phyloP scores from a whole-genome alignment of 148 eudicot species.

The Drosera capensis region DNA sequence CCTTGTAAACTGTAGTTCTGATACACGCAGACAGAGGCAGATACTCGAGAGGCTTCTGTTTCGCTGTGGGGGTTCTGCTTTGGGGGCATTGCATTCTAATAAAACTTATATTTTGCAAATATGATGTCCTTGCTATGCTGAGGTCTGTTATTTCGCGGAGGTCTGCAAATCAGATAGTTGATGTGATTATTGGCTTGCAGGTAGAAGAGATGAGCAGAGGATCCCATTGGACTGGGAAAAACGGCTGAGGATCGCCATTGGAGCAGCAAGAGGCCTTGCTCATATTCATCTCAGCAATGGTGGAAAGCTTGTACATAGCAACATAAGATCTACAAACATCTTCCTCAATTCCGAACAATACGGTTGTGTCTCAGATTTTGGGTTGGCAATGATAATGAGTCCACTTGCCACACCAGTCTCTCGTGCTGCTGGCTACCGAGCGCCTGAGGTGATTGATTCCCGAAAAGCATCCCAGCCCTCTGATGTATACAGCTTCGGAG shows the following conservation, averaged over 20 bases:
- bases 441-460: slow-evolving; percentile 15
- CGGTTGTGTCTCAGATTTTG: slow-evolving; percentile 14
- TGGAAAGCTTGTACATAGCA: slow-evolving; percentile 18
- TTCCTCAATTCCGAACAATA: slow-evolving; percentile 12
- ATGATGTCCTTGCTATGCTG: too few species aligned
- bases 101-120: too few species aligned
- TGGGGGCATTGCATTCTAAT: too few species aligned
- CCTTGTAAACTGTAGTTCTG: too few species aligned
- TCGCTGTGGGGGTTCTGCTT: too few species aligned
- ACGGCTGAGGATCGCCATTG: slow-evolving; percentile 13
- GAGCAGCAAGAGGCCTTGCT: slow-evolving; percentile 20
- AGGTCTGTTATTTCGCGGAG: neutral
- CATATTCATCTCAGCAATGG: slow-evolving; percentile 7
- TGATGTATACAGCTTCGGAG: slow-evolving; percentile 21
- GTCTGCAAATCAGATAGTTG: neutral
- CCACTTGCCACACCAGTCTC: slow-evolving; percentile 10
- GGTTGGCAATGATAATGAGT: slow-evolving; percentile 11
- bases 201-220: slow-evolving; percentile 12
- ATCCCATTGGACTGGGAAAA: slow-evolving; percentile 16
- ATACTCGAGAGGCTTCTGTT: too few species aligned
- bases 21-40: too few species aligned
- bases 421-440: slow-evolving; percentile 14
- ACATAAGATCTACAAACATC: slow-evolving; percentile 18
- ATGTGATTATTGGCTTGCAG: slow-evolving; percentile 1
- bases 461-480: slow-evolving; percentile 13